Evolutionary conservation across 169 alveolate species (phyloP).

Genomic region (Plasmodium vinckei): DNA sequence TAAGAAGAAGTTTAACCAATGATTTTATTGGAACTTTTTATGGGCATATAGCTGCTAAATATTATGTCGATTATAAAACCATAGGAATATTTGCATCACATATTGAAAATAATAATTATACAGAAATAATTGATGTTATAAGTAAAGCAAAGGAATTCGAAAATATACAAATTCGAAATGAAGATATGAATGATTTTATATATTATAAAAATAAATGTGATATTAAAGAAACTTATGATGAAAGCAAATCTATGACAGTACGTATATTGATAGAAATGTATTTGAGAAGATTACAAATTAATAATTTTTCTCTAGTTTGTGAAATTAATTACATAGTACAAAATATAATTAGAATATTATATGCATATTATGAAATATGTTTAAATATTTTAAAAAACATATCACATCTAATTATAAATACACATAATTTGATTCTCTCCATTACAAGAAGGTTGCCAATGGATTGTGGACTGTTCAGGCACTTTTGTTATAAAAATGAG

Average conservation of each 20-base stretch:
- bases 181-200: conserved; percentile 71
- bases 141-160: conserved; percentile 73
- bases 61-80: conserved; percentile 90
- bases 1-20: conserved; percentile 78
- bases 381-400: conserved; percentile 86
- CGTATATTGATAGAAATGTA: conserved; percentile 91
- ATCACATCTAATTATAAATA: conserved; percentile 86
- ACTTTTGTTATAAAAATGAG: conserved; percentile 64
- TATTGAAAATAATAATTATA: conserved; percentile 35
- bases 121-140: conserved; percentile 58
- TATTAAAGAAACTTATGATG: conserved; percentile 54
- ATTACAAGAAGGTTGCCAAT: conserved; percentile 60
- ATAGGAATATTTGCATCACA: conserved; percentile 65
- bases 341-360: conserved; percentile 93
- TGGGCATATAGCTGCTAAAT: conserved; percentile 91
- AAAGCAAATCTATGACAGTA: conserved; percentile 63
- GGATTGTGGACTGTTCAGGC: conserved; percentile 40
- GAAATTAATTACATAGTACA: conserved; percentile 94
- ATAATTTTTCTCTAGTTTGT: conserved; percentile 92
- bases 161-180: conserved; percentile 73
- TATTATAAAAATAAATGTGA: conserved; percentile 45
- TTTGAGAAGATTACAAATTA: conserved; percentile 86
- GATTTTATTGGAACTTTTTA: conserved; percentile 87
- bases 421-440: conserved; percentile 78
- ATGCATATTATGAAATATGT: conserved; percentile 94